A percentile compares a stretch with the other conserved stretches of the same genome.
phyloP scores from a whole-genome alignment of 2,329 filamentous ascomycete species.

The Fusarium transvaalense region DNA sequence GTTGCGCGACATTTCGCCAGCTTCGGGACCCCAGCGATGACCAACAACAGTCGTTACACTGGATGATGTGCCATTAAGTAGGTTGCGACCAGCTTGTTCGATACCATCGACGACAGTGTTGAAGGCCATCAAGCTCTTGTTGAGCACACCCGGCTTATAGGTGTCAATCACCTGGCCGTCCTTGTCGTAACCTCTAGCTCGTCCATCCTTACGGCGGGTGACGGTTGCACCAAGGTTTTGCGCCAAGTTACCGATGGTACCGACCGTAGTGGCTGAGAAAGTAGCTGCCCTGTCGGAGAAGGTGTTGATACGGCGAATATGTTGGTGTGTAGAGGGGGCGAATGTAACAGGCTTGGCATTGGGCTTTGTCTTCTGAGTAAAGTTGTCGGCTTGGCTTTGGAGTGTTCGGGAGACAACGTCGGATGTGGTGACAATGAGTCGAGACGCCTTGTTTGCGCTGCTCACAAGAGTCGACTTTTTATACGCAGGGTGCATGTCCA shows the following conservation, averaged over 20 bases:
- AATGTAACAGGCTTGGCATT: slow-evolving; percentile 87
- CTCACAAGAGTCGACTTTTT: slow-evolving; percentile 87
- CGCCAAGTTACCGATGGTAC: slow-evolving; percentile 83
- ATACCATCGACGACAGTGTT: slow-evolving; percentile 94
- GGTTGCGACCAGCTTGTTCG: slow-evolving; percentile 83
- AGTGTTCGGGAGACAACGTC: slow-evolving; percentile 82
- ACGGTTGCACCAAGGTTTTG: slow-evolving; percentile 88
- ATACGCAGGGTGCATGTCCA: slow-evolving; percentile 91
- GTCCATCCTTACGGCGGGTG: slow-evolving; percentile 65
- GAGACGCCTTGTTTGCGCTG: slow-evolving; percentile 87
- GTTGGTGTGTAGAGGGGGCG: slow-evolving; percentile 83
- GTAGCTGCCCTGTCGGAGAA: slow-evolving; percentile 83
- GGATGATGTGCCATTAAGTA: slow-evolving; percentile 78
- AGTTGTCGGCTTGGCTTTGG: slow-evolving; percentile 81
- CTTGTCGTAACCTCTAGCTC: slow-evolving; percentile 72
- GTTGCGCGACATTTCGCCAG: slow-evolving; percentile 79
- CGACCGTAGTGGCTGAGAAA: slow-evolving; percentile 87
- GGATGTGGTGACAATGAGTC: slow-evolving; percentile 90
- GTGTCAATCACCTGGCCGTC: slow-evolving; percentile 73
- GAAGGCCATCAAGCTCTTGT: slow-evolving; percentile 97
- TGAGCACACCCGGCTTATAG: slow-evolving; percentile 92
- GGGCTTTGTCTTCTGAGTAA: slow-evolving; percentile 84
- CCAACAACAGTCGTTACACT: slow-evolving; percentile 89
- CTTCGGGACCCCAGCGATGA: slow-evolving; percentile 91
- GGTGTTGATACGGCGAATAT: slow-evolving; percentile 89